Percentiles rank a stretch among this genome's conserved stretches.
Conservation (phyloP, 306 rosid genomes). For the Dryas drummondii region DNA sequence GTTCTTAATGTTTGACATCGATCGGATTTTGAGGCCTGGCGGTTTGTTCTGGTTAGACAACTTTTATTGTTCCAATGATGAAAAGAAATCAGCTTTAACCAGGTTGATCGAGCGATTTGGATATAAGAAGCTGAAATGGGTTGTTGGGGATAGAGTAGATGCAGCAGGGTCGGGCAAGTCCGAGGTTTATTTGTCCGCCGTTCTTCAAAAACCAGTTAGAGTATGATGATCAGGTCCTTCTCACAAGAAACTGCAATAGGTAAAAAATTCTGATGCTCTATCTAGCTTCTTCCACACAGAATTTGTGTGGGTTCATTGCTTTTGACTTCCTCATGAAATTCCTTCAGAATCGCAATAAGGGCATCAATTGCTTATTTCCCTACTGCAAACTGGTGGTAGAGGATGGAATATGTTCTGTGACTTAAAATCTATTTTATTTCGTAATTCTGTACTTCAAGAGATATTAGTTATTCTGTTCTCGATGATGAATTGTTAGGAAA, state of each 20-base stretch:
- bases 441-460: conserved; percentile 23
- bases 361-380: conserved; percentile 40
- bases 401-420: conserved; percentile 21
- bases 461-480: conserved; percentile 15
- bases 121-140: conserved; percentile 90
- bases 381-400: conserved; percentile 41
- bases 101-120: conserved; percentile 86
- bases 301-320: conserved; percentile 37
- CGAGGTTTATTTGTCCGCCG: conserved; percentile 70
- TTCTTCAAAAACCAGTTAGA: conserved; percentile 81
- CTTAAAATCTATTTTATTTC: conserved; percentile 29
- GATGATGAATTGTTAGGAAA: conserved; percentile 25
- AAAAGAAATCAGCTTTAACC: conserved; percentile 65
- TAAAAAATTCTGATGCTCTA: conserved; percentile 36
- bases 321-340: conserved; percentile 33
- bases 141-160: conserved; percentile 67
- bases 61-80: conserved; percentile 61
- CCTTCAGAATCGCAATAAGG: conserved; percentile 43
- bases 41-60: conserved; percentile 96
- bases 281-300: conserved; percentile 20
- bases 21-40: conserved; percentile 67
- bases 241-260: conserved; percentile 28
- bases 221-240: conserved; percentile 38
- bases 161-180: conserved; percentile 49
- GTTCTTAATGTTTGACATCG: conserved; percentile 85